A percentile compares a stretch with the other conserved stretches of the same genome.
Evolutionary conservation across 192 early-diverging fungal species (phyloP).

Genomic region (Endogone sp.): DNA sequence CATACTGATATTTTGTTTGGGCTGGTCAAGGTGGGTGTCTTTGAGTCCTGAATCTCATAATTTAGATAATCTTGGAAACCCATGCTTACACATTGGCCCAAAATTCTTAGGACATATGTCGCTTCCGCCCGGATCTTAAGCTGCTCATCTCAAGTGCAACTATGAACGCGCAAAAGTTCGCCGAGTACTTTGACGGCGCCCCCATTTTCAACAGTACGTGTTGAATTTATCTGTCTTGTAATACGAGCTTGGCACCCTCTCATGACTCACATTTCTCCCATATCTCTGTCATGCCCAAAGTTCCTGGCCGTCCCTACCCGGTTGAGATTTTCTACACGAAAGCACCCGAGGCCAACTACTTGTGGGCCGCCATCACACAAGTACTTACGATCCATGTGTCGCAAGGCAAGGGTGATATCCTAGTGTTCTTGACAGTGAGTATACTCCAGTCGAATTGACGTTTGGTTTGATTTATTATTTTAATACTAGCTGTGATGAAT

Average conservation of each 20-base stretch:
- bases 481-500: too few relatives aligned
- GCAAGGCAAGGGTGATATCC: constrained; percentile 83
- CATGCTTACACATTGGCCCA: constrained; percentile 7
- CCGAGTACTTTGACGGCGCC: constrained; percentile 91
- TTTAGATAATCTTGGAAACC: neutral
- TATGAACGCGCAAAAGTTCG: constrained; percentile 96
- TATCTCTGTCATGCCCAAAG: constrained; percentile 1
- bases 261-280: too few relatives aligned
- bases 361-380: constrained; percentile 87
- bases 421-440: constrained; percentile 86
- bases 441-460: too few relatives aligned
- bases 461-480: too few relatives aligned
- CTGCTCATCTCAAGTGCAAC: constrained; percentile 96
- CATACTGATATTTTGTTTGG: constrained; percentile 97
- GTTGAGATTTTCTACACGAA: constrained; percentile 96
- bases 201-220: constrained; percentile 77
- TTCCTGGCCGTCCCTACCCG: constrained; percentile 91
- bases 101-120: constrained; percentile 93
- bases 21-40: constrained; percentile 66
- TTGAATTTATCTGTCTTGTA: too few relatives aligned
- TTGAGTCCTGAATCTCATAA: neutral
- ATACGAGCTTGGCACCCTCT: too few relatives aligned
- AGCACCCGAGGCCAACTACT: constrained; percentile 95
- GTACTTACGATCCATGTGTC: constrained; percentile 94
- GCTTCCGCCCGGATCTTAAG: constrained; percentile 91